Evolutionary conservation across 176 grass and related monocot species (phyloP).

Genomic region (Eleusine coracana): DNA sequence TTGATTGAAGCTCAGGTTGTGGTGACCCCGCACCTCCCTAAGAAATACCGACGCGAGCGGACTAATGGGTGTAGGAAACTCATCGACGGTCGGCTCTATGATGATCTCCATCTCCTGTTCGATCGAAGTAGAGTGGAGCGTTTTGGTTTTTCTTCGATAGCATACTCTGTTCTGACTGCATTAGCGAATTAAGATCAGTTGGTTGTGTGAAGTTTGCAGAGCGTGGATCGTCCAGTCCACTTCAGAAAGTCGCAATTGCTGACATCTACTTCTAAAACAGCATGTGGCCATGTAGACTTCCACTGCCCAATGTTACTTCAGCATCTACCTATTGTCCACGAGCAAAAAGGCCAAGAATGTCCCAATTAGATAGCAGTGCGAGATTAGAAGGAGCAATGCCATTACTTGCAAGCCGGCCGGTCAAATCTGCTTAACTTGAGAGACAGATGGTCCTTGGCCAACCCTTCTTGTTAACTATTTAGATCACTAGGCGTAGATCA

Average conservation of each 20-base stretch:
- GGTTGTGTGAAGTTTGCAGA: neutral
- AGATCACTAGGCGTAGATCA: too few relatives aligned
- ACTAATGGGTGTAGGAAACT: neutral
- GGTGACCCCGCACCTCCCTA: too few relatives aligned
- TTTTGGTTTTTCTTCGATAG: too few relatives aligned
- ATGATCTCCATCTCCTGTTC: neutral
- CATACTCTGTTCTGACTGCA: neutral
- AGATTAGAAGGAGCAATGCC: neutral
- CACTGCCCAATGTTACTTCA: slow-evolving; percentile 25
- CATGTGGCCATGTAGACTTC: neutral
- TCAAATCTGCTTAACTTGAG: slow-evolving; percentile 36
- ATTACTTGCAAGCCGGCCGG: slow-evolving; percentile 5
- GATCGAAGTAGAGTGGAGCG: neutral
- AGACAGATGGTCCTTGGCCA: slow-evolving; percentile 51
- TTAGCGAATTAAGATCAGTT: neutral
- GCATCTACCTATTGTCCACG: slow-evolving; percentile 18
- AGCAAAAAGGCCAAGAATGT: slow-evolving; percentile 32
- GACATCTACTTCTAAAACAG: neutral
- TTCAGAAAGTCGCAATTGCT: neutral
- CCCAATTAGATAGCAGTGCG: slow-evolving; percentile 24
- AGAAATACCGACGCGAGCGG: too few relatives aligned
- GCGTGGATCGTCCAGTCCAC: neutral
- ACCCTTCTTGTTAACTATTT: too few relatives aligned
- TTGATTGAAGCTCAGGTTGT: too few relatives aligned
- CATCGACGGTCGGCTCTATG: neutral